Conservation (phyloP, 441 rosid species). For the Mallotus repandus region DNA sequence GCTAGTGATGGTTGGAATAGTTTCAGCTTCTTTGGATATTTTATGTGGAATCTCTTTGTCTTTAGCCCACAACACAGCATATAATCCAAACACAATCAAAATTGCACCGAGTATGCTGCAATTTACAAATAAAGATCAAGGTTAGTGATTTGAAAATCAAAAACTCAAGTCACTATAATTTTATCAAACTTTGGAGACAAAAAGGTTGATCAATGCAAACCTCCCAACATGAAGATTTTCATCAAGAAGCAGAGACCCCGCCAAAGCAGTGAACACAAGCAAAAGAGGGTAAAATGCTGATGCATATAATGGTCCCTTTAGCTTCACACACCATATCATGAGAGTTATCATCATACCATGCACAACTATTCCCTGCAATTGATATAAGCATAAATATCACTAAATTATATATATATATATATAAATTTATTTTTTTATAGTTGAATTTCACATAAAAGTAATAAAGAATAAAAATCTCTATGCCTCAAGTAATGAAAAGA, state of each 20-base stretch:
- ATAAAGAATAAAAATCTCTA: too few relatives aligned
- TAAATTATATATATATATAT: too few relatives aligned
- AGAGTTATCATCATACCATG: slow-evolving; percentile 7
- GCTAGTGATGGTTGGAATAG: not conserved
- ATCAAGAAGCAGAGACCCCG: not conserved
- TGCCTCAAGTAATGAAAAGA: too few relatives aligned
- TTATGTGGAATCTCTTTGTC: not conserved
- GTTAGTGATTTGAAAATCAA: not conserved
- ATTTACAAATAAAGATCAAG: not conserved
- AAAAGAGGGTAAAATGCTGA: slow-evolving; percentile 1
- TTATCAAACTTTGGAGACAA: too few relatives aligned
- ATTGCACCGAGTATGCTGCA: slow-evolving; percentile 22
- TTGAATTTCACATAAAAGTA: too few relatives aligned
- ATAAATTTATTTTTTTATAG: too few relatives aligned
- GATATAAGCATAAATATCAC: not conserved
- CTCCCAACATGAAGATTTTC: slow-evolving; percentile 10
- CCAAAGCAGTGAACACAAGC: not conserved
- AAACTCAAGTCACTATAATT: too few relatives aligned
- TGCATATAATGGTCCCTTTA: not conserved
- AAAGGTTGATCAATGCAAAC: not conserved
- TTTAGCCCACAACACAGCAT: slow-evolving; percentile 22
- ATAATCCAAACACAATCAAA: slow-evolving; percentile 17
- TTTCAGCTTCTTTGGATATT: not conserved
- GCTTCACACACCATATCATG: slow-evolving; percentile 11
- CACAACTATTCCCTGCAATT: slow-evolving; percentile 8